These are phyloP conservation scores for Trichoderma sp. DNA, from an alignment of 2,329 filamentous ascomycete species.

Conservation along the genomic window DNA sequence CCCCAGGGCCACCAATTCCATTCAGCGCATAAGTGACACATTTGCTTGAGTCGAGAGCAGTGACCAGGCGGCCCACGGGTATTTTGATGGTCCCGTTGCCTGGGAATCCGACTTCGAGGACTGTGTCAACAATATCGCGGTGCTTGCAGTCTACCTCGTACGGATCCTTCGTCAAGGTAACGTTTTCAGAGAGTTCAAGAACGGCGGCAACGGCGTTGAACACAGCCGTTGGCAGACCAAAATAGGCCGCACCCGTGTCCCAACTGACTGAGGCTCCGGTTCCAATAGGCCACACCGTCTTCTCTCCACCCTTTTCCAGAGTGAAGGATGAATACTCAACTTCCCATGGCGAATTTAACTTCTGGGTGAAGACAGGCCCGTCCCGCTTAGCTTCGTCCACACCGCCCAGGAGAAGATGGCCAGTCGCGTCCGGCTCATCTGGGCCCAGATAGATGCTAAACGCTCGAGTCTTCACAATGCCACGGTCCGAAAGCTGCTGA, in stretches of 20 bases:
- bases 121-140: background rate
- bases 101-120: background rate
- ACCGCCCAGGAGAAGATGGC: conserved; percentile 4
- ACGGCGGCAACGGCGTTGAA: background rate
- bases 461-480: background rate
- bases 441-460: background rate
- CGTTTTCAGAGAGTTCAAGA: background rate
- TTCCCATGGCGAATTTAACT: background rate
- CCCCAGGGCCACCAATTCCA: background rate
- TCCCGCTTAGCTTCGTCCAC: background rate
- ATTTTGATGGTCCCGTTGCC: background rate
- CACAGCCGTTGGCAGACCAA: background rate
- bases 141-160: conserved; percentile 12
- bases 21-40: background rate
- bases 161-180: background rate
- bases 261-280: background rate
- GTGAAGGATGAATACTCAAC: conserved; percentile 4
- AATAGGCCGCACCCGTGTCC: conserved; percentile 1
- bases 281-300: background rate
- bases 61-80: conserved; percentile 1
- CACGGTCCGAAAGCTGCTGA: conserved; percentile 1
- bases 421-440: background rate
- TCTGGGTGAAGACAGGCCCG: background rate
- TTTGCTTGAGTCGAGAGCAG: background rate
- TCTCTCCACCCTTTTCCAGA: background rate